Evolutionary conservation across 306 rosid genomes (phyloP).

Genomic region (Medicago truncatula): DNA sequence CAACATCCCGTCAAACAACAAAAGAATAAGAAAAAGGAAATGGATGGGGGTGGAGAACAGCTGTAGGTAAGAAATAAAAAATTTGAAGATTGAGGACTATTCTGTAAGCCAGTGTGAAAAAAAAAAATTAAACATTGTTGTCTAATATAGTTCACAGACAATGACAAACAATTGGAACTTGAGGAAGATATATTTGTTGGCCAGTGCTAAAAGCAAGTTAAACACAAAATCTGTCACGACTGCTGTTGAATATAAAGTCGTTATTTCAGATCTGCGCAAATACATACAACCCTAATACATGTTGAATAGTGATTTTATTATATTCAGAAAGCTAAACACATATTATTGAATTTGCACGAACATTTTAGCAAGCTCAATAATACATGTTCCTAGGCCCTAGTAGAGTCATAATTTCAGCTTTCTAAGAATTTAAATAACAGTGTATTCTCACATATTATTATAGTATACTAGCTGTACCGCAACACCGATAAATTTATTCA

Average conservation of each 20-base stretch:
- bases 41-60: background rate
- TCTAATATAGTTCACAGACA: slow-evolving; percentile 24
- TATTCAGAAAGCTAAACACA: too few relatives aligned
- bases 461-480: background rate
- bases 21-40: slow-evolving; percentile 22
- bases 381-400: slow-evolving; percentile 1
- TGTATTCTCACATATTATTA: slow-evolving; percentile 5
- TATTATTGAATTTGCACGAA: background rate
- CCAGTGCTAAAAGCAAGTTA: slow-evolving; percentile 24
- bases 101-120: slow-evolving; percentile 1
- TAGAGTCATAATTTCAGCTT: slow-evolving; percentile 20
- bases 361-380: slow-evolving; percentile 26
- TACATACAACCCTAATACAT: slow-evolving; percentile 25
- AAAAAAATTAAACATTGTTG: background rate
- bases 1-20: slow-evolving; percentile 38
- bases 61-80: slow-evolving; percentile 18
- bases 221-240: slow-evolving; percentile 2
- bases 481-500: slow-evolving; percentile 17
- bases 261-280: slow-evolving; percentile 22
- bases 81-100: slow-evolving; percentile 28
- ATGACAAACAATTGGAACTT: slow-evolving; percentile 18
- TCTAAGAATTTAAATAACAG: slow-evolving; percentile 32
- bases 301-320: too few relatives aligned
- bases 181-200: slow-evolving; percentile 30
- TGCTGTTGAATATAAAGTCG: slow-evolving; percentile 1